Base-by-base conservation (phyloP, 169 alveolate species). In the Toxoplasma gondii region DNA sequence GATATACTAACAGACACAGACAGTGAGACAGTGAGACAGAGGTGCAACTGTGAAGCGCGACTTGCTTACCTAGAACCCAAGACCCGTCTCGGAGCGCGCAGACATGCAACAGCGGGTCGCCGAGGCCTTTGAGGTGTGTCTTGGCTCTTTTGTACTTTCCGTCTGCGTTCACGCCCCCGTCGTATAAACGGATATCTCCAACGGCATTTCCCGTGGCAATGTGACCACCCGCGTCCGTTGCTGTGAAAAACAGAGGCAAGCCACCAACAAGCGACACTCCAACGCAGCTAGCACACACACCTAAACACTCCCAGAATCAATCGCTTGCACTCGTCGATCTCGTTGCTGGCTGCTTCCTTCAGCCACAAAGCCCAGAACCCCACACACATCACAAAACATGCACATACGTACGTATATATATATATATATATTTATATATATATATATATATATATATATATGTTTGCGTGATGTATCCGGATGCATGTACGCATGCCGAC, bases 81-180 rank as follows among this genome's bases (percentile, higher is more conserved):
- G 95, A 70, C 12, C 97, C 98, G 92, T 97, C 98, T 43, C 93
- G 74, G 39, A 97, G 93, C 0, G 96, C 92, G 86, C 96, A 98
- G 54, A 98, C 94, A 29, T 95, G 93, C 36, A 88, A 29, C 19
- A 96, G 87, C n/a, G 95, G 94, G 0, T 94, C 95, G 27, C 97
- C 93, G 64, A 95, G 94, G n/a, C 96, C 93, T 24, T 92, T 93
- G 2, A 96, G 87, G 39, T 92, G 94, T 39, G 96, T 95, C 69
- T 96, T 95, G 36, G 97, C 97, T 38, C 94, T 82, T 83, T 96
- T 94, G 90, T 93, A 97, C 87, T 91, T 94, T 36, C 96, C 96
- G 39, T 96, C 97, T 58, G 88, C 90, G 39, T 95, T 93, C 38
- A 94, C 92, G 38, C 93, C 92, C 16, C 97, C 97, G 82, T 97